Evolutionary conservation across 495 filamentous ascomycete genomes (phyloP).

Genomic region (Tuber microsphaerosporum): DNA sequence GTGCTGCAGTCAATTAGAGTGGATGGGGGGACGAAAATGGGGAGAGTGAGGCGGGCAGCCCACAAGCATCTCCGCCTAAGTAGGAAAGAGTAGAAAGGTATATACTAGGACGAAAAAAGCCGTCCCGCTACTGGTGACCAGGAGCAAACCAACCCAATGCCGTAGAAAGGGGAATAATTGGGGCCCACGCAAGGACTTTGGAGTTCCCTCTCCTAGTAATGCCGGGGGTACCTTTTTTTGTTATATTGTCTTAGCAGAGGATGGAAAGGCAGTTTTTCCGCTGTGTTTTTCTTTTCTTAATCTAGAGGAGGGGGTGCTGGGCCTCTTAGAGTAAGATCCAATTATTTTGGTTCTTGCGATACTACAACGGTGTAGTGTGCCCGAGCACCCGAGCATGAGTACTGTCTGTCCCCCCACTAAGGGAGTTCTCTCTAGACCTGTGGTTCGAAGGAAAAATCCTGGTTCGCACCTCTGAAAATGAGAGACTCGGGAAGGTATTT

Average conservation of each 20-base stretch:
- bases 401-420: not conserved
- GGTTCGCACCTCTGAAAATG: not conserved
- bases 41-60: not conserved
- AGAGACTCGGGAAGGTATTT: not conserved
- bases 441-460: not conserved
- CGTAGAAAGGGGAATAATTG: too few species aligned
- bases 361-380: not conserved
- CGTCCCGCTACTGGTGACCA: not conserved
- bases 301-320: too few species aligned
- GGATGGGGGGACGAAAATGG: constrained; percentile 6
- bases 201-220: too few species aligned
- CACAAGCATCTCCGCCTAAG: not conserved
- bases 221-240: too few species aligned
- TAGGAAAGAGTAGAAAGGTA: not conserved
- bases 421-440: not conserved
- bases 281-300: too few species aligned
- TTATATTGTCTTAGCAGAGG: too few species aligned
- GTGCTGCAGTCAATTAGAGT: constrained; percentile 6
- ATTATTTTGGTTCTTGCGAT: not conserved
- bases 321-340: too few species aligned
- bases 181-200: too few species aligned
- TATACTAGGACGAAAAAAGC: not conserved
- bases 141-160: not conserved
- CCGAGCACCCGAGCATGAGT: not conserved
- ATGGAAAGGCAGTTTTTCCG: too few species aligned